Percentiles rank a stretch among this genome's conserved stretches.
phyloP scores from a whole-genome alignment of 2,329 filamentous ascomycete genomes.

The Exophiala sp. region DNA sequence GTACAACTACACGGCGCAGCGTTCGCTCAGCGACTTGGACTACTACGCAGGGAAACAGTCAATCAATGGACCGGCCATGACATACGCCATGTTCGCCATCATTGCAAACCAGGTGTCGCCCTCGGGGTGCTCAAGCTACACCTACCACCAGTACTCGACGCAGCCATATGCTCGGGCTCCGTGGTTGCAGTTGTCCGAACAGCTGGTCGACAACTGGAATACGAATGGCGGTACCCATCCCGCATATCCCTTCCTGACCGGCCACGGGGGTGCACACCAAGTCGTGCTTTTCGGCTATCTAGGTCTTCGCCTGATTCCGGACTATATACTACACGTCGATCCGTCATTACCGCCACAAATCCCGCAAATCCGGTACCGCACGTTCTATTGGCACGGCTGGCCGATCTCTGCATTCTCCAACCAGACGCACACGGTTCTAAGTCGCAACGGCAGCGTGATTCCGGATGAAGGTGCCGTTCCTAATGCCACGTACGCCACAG shows the following conservation, averaged over 20 bases:
- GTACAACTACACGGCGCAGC: conserved; percentile 46
- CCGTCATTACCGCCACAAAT: conserved; percentile 63
- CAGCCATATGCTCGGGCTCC: conserved; percentile 60
- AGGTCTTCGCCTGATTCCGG: conserved; percentile 55
- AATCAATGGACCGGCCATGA: conserved; percentile 64
- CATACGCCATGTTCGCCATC: conserved; percentile 63
- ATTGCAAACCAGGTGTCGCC: conserved; percentile 60
- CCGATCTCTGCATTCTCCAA: conserved; percentile 58
- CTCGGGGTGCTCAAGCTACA: conserved; percentile 63
- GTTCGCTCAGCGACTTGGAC: conserved; percentile 54
- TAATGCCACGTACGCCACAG: conserved; percentile 49
- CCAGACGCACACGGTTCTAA: conserved; percentile 58
- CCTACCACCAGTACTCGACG: conserved; percentile 59
- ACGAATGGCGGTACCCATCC: conserved; percentile 62
- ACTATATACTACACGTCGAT: conserved; percentile 53
- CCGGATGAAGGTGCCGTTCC: conserved; percentile 44
- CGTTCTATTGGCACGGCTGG: conserved; percentile 61
- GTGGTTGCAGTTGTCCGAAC: conserved; percentile 66
- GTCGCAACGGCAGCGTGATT: conserved; percentile 43
- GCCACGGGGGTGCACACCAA: conserved; percentile 63
- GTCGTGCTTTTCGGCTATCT: conserved; percentile 63
- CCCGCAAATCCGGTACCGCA: conserved; percentile 54
- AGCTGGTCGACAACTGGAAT: conserved; percentile 55
- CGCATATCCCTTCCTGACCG: conserved; percentile 65
- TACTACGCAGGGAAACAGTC: conserved; percentile 67